Conservation (phyloP, 257 asterid species). For the Gentiana dahurica region DNA sequence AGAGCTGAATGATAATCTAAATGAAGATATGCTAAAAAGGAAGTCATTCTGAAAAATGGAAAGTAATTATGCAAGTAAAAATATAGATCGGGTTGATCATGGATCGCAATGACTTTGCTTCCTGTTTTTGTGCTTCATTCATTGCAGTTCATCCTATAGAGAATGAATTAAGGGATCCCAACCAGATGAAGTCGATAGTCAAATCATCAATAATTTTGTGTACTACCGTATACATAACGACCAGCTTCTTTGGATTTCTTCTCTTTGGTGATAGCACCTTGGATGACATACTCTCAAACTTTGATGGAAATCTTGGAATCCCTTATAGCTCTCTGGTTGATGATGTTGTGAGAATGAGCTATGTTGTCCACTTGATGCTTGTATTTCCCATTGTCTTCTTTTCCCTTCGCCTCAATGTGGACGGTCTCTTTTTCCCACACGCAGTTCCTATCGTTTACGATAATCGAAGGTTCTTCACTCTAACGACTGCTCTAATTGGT, state of each 20-base stretch:
- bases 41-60: too few species aligned
- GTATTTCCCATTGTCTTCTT: conserved; percentile 75
- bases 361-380: conserved; percentile 77
- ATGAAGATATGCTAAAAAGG: too few species aligned
- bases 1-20: too few species aligned
- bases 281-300: conserved; percentile 83
- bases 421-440: conserved; percentile 60
- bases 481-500: conserved; percentile 55
- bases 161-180: conserved; percentile 62
- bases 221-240: conserved; percentile 55
- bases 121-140: conserved; percentile 3
- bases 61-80: too few species aligned
- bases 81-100: background rate
- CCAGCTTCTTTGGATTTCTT: conserved; percentile 77
- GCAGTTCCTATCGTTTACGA: conserved; percentile 60
- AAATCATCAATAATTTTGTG: conserved; percentile 58
- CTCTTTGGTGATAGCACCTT: conserved; percentile 64
- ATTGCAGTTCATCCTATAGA: conserved; percentile 75
- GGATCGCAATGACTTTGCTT: background rate
- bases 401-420: conserved; percentile 77
- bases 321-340: conserved; percentile 52
- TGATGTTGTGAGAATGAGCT: conserved; percentile 76
- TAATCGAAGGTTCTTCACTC: conserved; percentile 44
- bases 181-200: conserved; percentile 66
- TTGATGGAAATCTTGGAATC: conserved; percentile 77